These are phyloP conservation scores for Sapria himalayana DNA, from an alignment of 345 rosid species.

Conservation along the genomic window DNA sequence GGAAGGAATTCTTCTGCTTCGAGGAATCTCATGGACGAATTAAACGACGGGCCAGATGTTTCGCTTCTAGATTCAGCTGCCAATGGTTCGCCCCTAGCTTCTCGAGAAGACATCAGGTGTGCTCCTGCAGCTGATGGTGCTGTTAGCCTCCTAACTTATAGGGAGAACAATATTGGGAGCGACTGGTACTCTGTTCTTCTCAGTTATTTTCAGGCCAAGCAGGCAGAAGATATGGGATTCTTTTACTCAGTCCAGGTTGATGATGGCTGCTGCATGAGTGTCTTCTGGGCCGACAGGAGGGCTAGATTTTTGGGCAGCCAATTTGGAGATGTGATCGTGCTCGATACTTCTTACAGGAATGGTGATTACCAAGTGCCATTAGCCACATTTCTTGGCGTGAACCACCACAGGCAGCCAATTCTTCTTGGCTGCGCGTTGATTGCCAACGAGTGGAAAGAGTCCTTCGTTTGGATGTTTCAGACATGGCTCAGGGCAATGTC, in stretches of 20 bases:
- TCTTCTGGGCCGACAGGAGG: constrained; percentile 90
- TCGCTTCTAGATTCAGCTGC: constrained; percentile 22
- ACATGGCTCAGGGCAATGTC: constrained; percentile 79
- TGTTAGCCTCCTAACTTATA: constrained; percentile 11
- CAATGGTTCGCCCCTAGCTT: constrained; percentile 11
- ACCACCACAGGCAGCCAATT: constrained; percentile 77
- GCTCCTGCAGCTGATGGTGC: too few species aligned
- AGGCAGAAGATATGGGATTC: constrained; percentile 73
- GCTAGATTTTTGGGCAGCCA: constrained; percentile 74
- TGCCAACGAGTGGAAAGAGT: constrained; percentile 51
- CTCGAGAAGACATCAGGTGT: constrained; percentile 22
- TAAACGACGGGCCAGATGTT: constrained; percentile 25
- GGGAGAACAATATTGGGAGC: constrained; percentile 36
- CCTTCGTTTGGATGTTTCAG: constrained; percentile 54
- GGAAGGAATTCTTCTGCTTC: constrained; percentile 21
- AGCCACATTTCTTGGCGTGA: constrained; percentile 62
- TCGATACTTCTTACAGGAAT: constrained; percentile 64
- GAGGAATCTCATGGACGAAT: constrained; percentile 36
- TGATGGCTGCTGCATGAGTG: constrained; percentile 38
- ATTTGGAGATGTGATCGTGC: constrained; percentile 49
- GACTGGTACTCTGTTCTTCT: constrained; percentile 60
- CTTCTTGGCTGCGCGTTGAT: constrained; percentile 75
- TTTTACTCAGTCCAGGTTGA: constrained; percentile 46
- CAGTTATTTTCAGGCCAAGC: constrained; percentile 51
- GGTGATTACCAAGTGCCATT: constrained; percentile 41